A percentile compares a stretch with the other conserved stretches of the same genome.
Evolutionary conservation across 2,329 filamentous ascomycete genomes (phyloP).

Genomic region (Venturiaceae sp.): DNA sequence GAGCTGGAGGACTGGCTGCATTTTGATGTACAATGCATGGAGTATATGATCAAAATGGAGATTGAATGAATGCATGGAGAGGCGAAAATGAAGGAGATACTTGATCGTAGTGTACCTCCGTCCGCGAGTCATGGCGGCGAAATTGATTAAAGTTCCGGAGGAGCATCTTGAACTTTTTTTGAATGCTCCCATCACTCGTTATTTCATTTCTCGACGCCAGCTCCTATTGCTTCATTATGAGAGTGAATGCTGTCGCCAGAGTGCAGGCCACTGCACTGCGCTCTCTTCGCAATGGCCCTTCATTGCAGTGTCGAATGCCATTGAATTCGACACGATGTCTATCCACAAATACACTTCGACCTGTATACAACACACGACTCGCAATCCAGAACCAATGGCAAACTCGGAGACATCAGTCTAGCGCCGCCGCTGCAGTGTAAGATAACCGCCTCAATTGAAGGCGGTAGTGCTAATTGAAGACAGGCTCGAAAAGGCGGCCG

Average conservation of each 20-base stretch:
- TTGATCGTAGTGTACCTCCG: not conserved
- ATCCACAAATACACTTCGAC: slow-evolving; percentile 9
- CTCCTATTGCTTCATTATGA: slow-evolving; percentile 9
- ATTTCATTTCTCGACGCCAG: not conserved
- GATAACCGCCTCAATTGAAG: not conserved
- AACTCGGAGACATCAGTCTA: slow-evolving; percentile 14
- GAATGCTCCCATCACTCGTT: not conserved
- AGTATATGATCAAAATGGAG: no score
- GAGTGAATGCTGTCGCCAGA: slow-evolving; percentile 11
- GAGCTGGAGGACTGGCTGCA: not conserved
- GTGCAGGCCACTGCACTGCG: slow-evolving; percentile 11
- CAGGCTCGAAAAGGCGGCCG: slow-evolving; percentile 43
- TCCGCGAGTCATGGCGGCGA: slow-evolving; percentile 2
- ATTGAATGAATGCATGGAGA: no score
- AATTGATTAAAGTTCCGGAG: not conserved
- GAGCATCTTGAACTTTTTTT: slow-evolving; percentile 2
- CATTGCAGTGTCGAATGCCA: slow-evolving; percentile 6
- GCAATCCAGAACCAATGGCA: slow-evolving; percentile 12
- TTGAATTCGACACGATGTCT: slow-evolving; percentile 9
- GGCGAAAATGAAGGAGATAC: no score
- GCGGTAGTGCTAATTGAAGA: not conserved
- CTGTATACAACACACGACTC: not conserved
- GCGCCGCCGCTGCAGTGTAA: slow-evolving; percentile 17
- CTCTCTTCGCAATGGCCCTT: slow-evolving; percentile 10
- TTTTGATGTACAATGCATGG: no score